Percentiles rank a stretch among this genome's conserved stretches.
Conservation (phyloP, 106 monocot genomes). For the Acanthochlamys bracteata region DNA sequence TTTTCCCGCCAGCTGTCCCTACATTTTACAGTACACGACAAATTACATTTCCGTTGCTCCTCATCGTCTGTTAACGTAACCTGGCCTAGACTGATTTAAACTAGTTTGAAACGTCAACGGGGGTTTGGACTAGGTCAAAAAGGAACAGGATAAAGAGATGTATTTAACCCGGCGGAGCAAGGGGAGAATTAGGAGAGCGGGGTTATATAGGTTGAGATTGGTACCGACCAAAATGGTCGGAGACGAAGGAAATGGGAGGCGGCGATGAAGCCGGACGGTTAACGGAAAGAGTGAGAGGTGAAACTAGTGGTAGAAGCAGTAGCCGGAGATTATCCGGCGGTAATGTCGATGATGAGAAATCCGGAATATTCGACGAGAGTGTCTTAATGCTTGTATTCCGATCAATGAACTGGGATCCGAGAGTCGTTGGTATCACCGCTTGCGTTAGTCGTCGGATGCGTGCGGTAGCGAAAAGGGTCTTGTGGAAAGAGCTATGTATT, state of each 20-base stretch:
- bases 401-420: conserved; percentile 56
- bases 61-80: too few species aligned
- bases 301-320: neutral
- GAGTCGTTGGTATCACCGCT: conserved; percentile 27
- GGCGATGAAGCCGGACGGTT: neutral
- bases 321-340: neutral
- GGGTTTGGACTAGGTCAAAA: too few species aligned
- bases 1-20: too few species aligned
- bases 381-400: conserved; percentile 54
- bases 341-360: conserved; percentile 13
- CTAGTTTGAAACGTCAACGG: too few species aligned
- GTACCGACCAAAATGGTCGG: neutral
- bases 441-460: conserved; percentile 58
- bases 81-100: too few species aligned
- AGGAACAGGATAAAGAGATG: too few species aligned
- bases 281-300: neutral
- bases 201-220: too few species aligned
- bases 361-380: conserved; percentile 49
- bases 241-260: neutral
- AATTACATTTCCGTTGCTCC: too few species aligned
- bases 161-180: too few species aligned
- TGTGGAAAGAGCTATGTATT: conserved; percentile 67
- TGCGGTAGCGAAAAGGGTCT: conserved; percentile 50
- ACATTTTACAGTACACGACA: too few species aligned
- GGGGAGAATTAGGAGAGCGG: too few species aligned